phyloP scores from a whole-genome alignment of 306 rosid genomes.

The Biancaea sappan region DNA sequence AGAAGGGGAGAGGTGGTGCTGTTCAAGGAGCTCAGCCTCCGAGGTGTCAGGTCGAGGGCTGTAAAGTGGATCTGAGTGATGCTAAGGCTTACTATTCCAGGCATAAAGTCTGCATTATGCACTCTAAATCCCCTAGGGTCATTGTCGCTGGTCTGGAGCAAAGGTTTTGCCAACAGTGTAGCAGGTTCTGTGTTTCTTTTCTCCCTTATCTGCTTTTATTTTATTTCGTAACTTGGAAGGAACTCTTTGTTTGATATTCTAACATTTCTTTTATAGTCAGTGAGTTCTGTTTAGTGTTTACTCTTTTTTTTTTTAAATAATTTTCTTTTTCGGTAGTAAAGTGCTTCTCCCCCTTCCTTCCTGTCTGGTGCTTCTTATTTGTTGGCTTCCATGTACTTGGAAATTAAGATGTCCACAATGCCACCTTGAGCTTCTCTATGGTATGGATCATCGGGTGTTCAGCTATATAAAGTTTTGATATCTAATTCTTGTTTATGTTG shows the following conservation, averaged over 20 bases:
- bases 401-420: background rate
- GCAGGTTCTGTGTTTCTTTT: constrained; percentile 55
- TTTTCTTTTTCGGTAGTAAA: background rate
- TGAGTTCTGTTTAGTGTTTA: background rate
- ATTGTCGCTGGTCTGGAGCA: constrained; percentile 73
- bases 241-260: background rate
- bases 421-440: background rate
- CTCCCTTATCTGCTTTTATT: background rate
- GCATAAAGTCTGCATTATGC: constrained; percentile 86
- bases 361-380: background rate
- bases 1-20: constrained; percentile 47
- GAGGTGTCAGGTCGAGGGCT: constrained; percentile 93
- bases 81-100: constrained; percentile 87
- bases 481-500: background rate
- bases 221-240: background rate
- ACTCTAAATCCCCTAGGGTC: constrained; percentile 86
- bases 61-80: constrained; percentile 80
- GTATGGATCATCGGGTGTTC: background rate
- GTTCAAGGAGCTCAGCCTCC: constrained; percentile 61
- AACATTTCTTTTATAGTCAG: constrained; percentile 1
- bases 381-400: background rate
- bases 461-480: background rate
- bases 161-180: constrained; percentile 97
- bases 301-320: background rate
- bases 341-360: background rate